Base-by-base conservation (phyloP, 306 rosid genomes). In the Oemleria cerasiformis region DNA sequence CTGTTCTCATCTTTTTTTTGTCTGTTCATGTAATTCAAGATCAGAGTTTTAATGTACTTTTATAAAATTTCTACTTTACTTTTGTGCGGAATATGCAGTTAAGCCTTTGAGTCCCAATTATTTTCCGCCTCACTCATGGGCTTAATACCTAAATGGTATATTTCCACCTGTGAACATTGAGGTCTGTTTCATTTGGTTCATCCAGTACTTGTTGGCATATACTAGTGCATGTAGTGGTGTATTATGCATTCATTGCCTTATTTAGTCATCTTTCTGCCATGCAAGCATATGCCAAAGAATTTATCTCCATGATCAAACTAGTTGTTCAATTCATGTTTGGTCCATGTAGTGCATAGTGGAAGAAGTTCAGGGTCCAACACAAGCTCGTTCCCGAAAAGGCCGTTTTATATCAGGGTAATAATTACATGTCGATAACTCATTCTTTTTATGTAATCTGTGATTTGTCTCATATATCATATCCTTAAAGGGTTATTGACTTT, bases 331-430 rank as follows among this genome's bases (percentile, higher is more conserved):
- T 41, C 25, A 30, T 72, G 63, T 78, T 84, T 79, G 81, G 75
- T 78, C 59, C 67, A 66, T 76, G 74, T 77, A 93, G 97, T 93
- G 98, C 87, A 93, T 93, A 66, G 97, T 90, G 77, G 98, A 93
- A 86, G 98, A 93, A 86, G 92, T 86, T 78, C 97, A 87, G 78
- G 96, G 96, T 71, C 97, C 98, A 73, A 70, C 92, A 59, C 92
- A 86, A 79, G 96, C 96, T 76, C 96, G 97, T 65, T 76, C 96
- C 64, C 89, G 96, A 80, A 93, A 93, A 86, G 85, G 83, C 38
- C 96, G 97, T 63, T 93, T 93, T 76, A 88, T 93, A 78, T 83
- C 97, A 57, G 98, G 98, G 98, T 87, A 88, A 74, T 87, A 88
- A 74, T 63, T 66, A 36, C 62, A 41, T 70, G 55, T 20, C 21